Evolutionary conservation across 352 stramenopile species (phyloP).

Genomic region (Sclerospora graminicola): DNA sequence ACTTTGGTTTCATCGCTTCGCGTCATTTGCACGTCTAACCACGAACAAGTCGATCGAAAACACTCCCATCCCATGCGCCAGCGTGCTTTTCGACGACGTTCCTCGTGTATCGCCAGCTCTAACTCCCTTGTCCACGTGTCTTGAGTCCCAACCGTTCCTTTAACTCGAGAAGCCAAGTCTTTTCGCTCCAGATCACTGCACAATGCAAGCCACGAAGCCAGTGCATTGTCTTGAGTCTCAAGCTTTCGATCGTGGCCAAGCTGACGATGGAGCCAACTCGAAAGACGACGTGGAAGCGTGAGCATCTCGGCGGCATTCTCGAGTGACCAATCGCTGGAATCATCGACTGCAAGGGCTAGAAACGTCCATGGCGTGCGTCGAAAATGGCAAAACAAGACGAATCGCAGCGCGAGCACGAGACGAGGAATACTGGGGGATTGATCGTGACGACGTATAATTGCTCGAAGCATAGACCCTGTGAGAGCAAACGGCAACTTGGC

Average conservation of each 20-base stretch:
- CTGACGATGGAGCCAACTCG: constrained; percentile 12
- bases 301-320: constrained; percentile 7
- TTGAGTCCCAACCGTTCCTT: not conserved
- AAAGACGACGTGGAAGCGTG: constrained; percentile 16
- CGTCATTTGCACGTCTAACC: constrained; percentile 34
- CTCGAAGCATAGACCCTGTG: constrained; percentile 32
- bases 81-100: constrained; percentile 14
- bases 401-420: constrained; percentile 53
- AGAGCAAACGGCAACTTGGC: constrained; percentile 47
- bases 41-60: constrained; percentile 46
- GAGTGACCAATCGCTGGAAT: constrained; percentile 10
- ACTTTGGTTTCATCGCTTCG: constrained; percentile 14
- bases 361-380: constrained; percentile 43
- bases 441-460: constrained; percentile 35
- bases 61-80: constrained; percentile 63
- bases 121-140: constrained; percentile 24
- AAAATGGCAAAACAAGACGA: constrained; percentile 58
- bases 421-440: constrained; percentile 53
- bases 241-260: constrained; percentile 3
- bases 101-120: constrained; percentile 20
- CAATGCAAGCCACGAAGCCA: constrained; percentile 15
- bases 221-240: constrained; percentile 1
- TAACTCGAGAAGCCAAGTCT: constrained; percentile 17
- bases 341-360: constrained; percentile 24
- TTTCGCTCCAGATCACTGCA: constrained; percentile 29